Conservation (phyloP, 352 stramenopile species). For the Halophytophthora polymorphica region DNA sequence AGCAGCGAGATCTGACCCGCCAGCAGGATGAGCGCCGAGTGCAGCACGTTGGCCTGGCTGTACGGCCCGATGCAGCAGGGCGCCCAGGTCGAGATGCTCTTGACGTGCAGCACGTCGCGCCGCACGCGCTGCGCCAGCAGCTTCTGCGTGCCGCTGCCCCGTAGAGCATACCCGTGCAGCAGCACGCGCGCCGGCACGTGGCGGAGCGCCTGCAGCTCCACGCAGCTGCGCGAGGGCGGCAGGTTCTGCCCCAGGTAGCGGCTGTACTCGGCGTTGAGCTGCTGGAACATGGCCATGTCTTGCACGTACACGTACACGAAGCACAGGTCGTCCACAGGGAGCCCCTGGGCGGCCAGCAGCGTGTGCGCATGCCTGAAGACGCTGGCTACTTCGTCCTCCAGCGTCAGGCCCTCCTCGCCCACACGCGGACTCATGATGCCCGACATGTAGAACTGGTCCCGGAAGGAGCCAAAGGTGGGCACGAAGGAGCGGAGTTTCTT, state of each 20-base stretch:
- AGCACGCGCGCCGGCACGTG: conserved; percentile 60
- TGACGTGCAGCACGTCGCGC: conserved; percentile 93
- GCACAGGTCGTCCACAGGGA: conserved; percentile 87
- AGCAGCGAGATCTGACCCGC: conserved; percentile 97
- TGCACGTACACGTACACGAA: conserved; percentile 97
- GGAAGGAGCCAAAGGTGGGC: conserved; percentile 38
- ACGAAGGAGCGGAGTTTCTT: conserved; percentile 17
- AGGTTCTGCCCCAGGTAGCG: conserved; percentile 83
- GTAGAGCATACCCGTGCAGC: conserved; percentile 90
- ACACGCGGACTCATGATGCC: conserved; percentile 51
- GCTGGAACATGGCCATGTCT: conserved; percentile 92
- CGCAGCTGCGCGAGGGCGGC: conserved; percentile 86
- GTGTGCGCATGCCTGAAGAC: conserved; percentile 44
- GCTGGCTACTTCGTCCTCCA: conserved; percentile 65
- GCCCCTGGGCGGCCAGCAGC: conserved; percentile 34
- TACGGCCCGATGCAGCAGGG: conserved; percentile 99
- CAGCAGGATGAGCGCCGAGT: conserved; percentile 89
- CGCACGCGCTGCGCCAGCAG: conserved; percentile 49
- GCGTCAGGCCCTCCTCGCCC: conserved; percentile 22
- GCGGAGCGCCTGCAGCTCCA: conserved; percentile 70
- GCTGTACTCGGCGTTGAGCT: conserved; percentile 94
- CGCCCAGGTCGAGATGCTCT: conserved; percentile 96
- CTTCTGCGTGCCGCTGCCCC: conserved; percentile 64
- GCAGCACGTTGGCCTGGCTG: conserved; percentile 95
- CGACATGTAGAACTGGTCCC: conserved; percentile 63